Base-by-base conservation (phyloP, 2,329 filamentous ascomycete genomes). In the Pseudogymnoascus sp. region DNA sequence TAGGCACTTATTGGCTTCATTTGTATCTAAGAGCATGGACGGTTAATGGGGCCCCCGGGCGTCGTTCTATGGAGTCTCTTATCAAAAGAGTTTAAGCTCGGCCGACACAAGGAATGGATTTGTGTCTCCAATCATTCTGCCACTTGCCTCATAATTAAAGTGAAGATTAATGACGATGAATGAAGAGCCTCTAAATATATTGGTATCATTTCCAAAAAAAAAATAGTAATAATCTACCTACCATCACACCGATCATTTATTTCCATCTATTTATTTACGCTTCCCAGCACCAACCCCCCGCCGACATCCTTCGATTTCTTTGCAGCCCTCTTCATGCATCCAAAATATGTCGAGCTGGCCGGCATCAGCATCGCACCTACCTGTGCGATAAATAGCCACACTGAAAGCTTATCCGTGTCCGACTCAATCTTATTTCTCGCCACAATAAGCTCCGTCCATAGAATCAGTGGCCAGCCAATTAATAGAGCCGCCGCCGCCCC, bases 281-380 rank as follows among this genome's bases (percentile, higher is more conserved):
- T 30, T 15, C 22, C 43, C 43, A 50, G 15, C n/a, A 30, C 8
- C 14, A 30, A 9, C 15, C 14, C 14, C 22, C 22, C 22, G 15
- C 28, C 6, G 14, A 15, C 7, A 3, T 28, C 22, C 22, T 39
- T 36, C 8, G 36, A 30, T 4, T 36, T 58, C 36, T 39, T 58
- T 7, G n/a, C 37, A 1, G 6, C 28, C 8, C 33, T 38, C 33
- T 12, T 28, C 12, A 58, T 15, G 5, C 57, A 58, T n/a, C 57
- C 33, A 38, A 58, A 39, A 22, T 39, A 38, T 14, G 57, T 39
- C 30, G 33, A n/a, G 36, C 33, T 58, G 73, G 33, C 28, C 15
- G 58, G 61, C 58, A 62, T 37, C 28, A 62, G 28, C 58, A 62
- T 60, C 6, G 61, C 35, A 12, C 57, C 61, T 7, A 25, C 58